Evolutionary conservation across 345 rosid species (phyloP), one percentile per base, ranked within the genome.

Genomic region (Orychophragmus violaceus): DNA sequence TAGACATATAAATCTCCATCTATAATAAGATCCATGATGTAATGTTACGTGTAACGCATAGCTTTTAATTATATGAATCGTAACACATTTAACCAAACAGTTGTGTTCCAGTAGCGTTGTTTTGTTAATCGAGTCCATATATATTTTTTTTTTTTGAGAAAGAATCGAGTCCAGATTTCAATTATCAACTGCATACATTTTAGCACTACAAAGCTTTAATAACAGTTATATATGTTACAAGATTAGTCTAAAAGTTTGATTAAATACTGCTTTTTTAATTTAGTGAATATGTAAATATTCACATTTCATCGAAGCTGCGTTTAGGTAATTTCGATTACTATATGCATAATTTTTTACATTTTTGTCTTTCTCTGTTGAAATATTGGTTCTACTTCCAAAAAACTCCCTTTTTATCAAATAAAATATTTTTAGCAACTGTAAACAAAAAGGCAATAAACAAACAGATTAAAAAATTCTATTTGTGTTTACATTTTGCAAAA

Each of bases 1-100:
- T 50, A 29, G 16, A 54, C 21, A 41, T 24, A n/a, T 51, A 19
- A 22, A 28, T 42, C 55, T 41, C 2, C 17, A 22, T 62, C 35
- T 62, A 62, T 18, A 24, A 5, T 23, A 25, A 35, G 27, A 64
- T 44, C 49, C 18, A 11, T 64, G 70, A 64, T 71, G 59, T 56
- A 71, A 55, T 71, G 55, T 45, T 70, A 70, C 64, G 64, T 63
- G 29, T 54, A 42, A 25, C 41, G 27, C 10, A 9, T 19, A 52
- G 36, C 24, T 22, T 59, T 46, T 55, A 41, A 16, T 41, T 25
- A 5, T 55, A 22, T 6, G 9, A 27, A 39, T 13, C 8, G 8
- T 66, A 29, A 11, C 55, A 44, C 30, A 21, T 30, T n/a, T 55
- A 41, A 27, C 53, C 70, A 14, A 39, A 41, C 4, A 13, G 51